A percentile compares a stretch with the other conserved stretches of the same genome.
phyloP scores from a whole-genome alignment of 139 green algal species.

The Picochlorum sp. region DNA sequence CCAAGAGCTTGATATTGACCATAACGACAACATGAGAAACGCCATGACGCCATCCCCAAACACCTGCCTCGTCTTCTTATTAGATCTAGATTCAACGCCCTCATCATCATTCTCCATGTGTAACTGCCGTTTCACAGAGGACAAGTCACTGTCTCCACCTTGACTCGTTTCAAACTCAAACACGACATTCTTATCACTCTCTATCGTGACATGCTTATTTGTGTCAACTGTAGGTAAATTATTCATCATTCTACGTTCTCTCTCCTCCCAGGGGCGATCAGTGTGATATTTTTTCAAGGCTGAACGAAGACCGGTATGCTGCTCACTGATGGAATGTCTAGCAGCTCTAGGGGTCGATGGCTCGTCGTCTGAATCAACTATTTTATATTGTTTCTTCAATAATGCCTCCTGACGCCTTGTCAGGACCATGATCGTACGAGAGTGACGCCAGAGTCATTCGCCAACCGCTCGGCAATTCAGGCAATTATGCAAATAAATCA shows the following conservation, averaged over 20 bases:
- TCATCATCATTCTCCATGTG: not conserved
- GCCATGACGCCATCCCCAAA: not conserved
- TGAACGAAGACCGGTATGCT: constrained; percentile 5
- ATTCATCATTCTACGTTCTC: not conserved
- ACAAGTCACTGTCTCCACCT: not conserved
- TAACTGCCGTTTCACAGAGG: not conserved
- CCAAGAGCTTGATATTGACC: constrained; percentile 8
- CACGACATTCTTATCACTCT: constrained; percentile 20
- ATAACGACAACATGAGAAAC: not conserved
- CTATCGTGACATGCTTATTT: constrained; percentile 23
- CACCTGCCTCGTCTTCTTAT: not conserved
- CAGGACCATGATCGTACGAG: constrained; percentile 7
- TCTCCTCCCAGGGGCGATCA: constrained; percentile 4
- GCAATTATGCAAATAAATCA: no score
- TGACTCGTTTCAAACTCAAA: constrained; percentile 16
- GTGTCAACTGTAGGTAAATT: not conserved
- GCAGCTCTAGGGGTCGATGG: not conserved
- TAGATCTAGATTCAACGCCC: not conserved
- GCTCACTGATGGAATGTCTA: not conserved
- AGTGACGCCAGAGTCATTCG: no score
- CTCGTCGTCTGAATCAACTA: not conserved
- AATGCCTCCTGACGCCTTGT: constrained; percentile 5
- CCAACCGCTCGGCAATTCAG: no score
- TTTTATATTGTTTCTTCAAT: constrained; percentile 9
- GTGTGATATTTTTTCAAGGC: constrained; percentile 10